Conservation (phyloP, 495 filamentous ascomycete species). For the Schizothecium vesticola region DNA sequence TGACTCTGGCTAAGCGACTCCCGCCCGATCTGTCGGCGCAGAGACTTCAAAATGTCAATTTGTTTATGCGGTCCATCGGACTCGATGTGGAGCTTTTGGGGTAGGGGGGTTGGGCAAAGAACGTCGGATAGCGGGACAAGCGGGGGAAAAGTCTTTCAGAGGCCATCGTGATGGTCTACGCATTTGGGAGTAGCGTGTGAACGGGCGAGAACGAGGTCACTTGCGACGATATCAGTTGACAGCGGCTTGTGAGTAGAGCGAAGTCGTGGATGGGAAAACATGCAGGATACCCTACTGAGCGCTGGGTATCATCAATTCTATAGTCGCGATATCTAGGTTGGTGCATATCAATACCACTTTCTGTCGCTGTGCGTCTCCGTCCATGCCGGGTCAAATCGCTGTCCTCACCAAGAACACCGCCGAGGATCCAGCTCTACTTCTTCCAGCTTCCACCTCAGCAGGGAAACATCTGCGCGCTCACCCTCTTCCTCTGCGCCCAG, state of each 20-base stretch:
- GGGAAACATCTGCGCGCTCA: not conserved
- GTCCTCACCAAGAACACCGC: not conserved
- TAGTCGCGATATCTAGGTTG: not conserved
- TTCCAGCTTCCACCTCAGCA: not conserved
- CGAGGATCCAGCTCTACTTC: not conserved
- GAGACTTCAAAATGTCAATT: slow-evolving; percentile 84
- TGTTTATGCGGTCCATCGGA: slow-evolving; percentile 97
- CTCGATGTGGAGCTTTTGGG: slow-evolving; percentile 92
- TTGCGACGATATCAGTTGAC: not conserved
- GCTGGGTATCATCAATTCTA: not conserved
- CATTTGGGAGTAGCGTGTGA: not conserved
- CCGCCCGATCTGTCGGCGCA: slow-evolving; percentile 76
- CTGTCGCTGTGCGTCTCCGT: not conserved
- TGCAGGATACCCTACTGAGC: not conserved
- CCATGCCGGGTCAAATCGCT: not conserved
- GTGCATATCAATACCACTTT: slow-evolving; percentile 2
- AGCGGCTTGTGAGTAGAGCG: not conserved
- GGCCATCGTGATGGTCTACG: not conserved
- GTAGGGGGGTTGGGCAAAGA: slow-evolving; percentile 33
- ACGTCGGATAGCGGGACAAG: not conserved
- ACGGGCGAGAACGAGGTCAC: slow-evolving; percentile 1
- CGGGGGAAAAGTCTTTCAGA: not conserved
- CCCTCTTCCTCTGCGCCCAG: too few relatives aligned
- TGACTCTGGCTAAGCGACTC: slow-evolving; percentile 77
- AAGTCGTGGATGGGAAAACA: not conserved